These are phyloP conservation scores for Annona squamosa DNA, from an alignment of 164 flowering plant genomes.

Conservation along the genomic window DNA sequence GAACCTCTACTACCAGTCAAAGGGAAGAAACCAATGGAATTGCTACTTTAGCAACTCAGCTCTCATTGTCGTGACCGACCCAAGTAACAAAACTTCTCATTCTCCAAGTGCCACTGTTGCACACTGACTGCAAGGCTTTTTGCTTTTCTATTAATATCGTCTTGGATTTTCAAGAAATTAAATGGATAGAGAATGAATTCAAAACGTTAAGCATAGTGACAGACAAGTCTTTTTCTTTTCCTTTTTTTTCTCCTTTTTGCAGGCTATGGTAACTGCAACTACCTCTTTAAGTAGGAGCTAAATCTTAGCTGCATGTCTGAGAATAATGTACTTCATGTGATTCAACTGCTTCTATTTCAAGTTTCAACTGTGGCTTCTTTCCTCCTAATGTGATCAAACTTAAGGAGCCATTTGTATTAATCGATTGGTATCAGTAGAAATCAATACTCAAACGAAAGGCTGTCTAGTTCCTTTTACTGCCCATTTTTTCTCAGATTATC, in stretches of 20 bases:
- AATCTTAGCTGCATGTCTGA: background rate
- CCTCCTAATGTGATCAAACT: background rate
- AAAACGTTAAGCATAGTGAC: background rate
- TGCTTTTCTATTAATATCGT: background rate
- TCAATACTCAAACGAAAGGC: background rate
- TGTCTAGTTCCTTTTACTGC: background rate
- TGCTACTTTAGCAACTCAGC: conserved; percentile 60
- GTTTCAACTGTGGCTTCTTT: background rate
- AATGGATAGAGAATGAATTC: background rate
- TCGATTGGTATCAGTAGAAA: background rate
- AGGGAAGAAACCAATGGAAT: conserved; percentile 61
- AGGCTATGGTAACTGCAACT: conserved; percentile 13
- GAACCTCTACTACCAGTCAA: conserved; percentile 72
- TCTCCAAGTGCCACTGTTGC: background rate
- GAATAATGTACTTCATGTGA: background rate
- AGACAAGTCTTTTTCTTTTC: background rate
- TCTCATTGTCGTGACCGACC: conserved; percentile 52
- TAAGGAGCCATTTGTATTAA: background rate
- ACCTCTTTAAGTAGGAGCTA: conserved; percentile 1
- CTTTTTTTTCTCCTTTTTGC: background rate
- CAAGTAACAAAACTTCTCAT: conserved; percentile 36
- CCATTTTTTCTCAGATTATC: background rate
- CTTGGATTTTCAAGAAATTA: background rate
- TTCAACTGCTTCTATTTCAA: background rate
- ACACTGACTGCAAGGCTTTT: background rate